These are phyloP conservation scores for Dipteronia dyeriana DNA, from an alignment of 345 rosid genomes.

Conservation along the genomic window DNA sequence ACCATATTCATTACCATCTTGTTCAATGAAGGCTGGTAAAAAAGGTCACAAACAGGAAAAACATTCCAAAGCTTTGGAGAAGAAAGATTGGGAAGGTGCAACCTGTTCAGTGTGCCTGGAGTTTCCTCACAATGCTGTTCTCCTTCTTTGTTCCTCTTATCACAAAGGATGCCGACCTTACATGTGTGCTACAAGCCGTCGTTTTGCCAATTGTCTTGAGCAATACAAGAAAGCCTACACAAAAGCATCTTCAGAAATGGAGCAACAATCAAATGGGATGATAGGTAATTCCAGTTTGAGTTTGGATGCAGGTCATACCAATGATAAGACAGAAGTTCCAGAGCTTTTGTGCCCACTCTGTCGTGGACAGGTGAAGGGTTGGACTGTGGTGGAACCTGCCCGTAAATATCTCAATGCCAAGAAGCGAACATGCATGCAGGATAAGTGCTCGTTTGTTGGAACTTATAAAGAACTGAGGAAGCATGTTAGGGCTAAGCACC, in stretches of 20 bases:
- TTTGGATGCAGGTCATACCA: conserved; percentile 22
- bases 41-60: conserved; percentile 30
- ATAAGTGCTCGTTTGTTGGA: conserved; percentile 65
- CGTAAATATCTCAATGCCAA: conserved; percentile 62
- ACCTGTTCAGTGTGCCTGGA: conserved; percentile 78
- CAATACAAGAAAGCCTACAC: conserved; percentile 81
- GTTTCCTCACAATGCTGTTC: conserved; percentile 86
- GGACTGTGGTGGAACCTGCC: conserved; percentile 83
- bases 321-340: conserved; percentile 48
- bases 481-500: conserved; percentile 81
- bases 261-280: conserved; percentile 22
- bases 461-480: conserved; percentile 63
- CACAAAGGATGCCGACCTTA: conserved; percentile 90
- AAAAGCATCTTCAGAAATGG: conserved; percentile 41
- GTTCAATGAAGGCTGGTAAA: conserved; percentile 39
- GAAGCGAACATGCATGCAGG: conserved; percentile 81
- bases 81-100: conserved; percentile 68
- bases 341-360: conserved; percentile 85
- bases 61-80: conserved; percentile 39
- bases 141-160: conserved; percentile 78
- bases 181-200: conserved; percentile 88
- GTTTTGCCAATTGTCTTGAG: conserved; percentile 82
- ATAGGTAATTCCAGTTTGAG: conserved; percentile 25
- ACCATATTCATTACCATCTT: conserved; percentile 39
- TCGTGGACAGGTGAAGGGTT: conserved; percentile 91